phyloP scores from a whole-genome alignment of 1,284 basidiomycete species.

The Ustilago tritici region DNA sequence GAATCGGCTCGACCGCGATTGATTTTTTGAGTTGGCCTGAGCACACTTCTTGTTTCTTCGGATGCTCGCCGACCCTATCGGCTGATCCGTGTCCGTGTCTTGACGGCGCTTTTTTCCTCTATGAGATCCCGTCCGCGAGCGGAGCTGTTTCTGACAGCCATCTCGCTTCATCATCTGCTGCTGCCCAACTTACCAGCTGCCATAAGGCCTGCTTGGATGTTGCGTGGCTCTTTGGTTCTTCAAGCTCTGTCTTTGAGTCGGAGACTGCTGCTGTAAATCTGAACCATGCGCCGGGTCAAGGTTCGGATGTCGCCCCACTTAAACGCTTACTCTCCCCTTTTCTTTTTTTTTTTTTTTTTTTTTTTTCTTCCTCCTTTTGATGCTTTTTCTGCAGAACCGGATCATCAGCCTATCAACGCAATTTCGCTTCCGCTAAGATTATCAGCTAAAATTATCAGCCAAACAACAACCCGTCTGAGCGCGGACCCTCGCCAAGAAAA shows the following conservation, averaged over 20 bases:
- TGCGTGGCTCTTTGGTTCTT: no score
- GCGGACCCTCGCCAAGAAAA: constrained; percentile 6
- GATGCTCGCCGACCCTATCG: constrained; percentile 4
- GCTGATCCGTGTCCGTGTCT: background rate
- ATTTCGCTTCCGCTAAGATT: constrained; percentile 4
- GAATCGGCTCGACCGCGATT: constrained; percentile 7
- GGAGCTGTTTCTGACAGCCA: background rate
- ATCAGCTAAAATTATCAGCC: background rate
- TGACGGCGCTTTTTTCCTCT: background rate
- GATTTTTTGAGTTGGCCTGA: constrained; percentile 7
- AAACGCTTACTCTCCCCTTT: background rate
- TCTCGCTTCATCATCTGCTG: no score
- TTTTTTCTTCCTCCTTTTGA: background rate
- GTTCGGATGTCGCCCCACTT: background rate
- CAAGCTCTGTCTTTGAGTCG: no score
- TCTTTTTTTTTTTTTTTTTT: background rate
- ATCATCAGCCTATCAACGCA: constrained; percentile 4
- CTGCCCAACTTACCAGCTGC: no score
- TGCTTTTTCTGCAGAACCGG: background rate
- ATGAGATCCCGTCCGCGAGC: background rate
- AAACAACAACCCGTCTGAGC: constrained; percentile 4
- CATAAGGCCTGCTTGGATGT: no score
- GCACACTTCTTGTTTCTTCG: constrained; percentile 5
- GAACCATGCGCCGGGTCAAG: background rate
- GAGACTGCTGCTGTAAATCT: background rate